phyloP scores from a whole-genome alignment of 2,329 filamentous ascomycete genomes.

The Fusarium floridanum region DNA sequence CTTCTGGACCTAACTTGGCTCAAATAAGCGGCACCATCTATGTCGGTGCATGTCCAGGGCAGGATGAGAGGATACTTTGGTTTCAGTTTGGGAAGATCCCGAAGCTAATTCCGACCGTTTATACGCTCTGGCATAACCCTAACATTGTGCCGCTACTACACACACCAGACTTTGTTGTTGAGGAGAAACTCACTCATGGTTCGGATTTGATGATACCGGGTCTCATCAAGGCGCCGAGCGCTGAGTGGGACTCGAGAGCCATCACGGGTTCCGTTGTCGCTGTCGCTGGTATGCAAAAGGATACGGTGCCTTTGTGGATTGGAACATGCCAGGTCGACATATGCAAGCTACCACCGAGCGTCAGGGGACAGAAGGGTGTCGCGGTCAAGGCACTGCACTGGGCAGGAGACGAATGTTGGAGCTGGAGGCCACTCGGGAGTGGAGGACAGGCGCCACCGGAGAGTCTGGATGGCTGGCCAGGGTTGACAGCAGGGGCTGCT shows the following conservation, averaged over 20 bases:
- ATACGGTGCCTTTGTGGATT: slow-evolving; percentile 39
- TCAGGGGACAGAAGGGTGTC: slow-evolving; percentile 36
- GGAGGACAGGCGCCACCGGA: slow-evolving; percentile 37
- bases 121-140: slow-evolving; percentile 42
- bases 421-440: slow-evolving; percentile 38
- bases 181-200: slow-evolving; percentile 40
- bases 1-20: slow-evolving; percentile 24
- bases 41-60: slow-evolving; percentile 30
- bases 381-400: slow-evolving; percentile 40
- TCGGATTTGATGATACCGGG: slow-evolving; percentile 42
- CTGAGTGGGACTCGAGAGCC: slow-evolving; percentile 36
- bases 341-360: slow-evolving; percentile 17
- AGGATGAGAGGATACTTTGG: slow-evolving; percentile 43
- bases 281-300: slow-evolving; percentile 37
- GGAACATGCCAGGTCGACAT: slow-evolving; percentile 38
- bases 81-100: slow-evolving; percentile 41
- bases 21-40: slow-evolving; percentile 32
- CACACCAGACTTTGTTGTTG: slow-evolving; percentile 41
- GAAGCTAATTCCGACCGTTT: slow-evolving; percentile 40
- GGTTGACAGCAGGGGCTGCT: slow-evolving; percentile 7
- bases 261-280: slow-evolving; percentile 37
- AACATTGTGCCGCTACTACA: slow-evolving; percentile 38
- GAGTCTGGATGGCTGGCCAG: slow-evolving; percentile 30
- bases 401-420: slow-evolving; percentile 42
- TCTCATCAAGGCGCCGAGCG: slow-evolving; percentile 27